phyloP scores from a whole-genome alignment of 306 rosid species.

The Acacia acuminata region DNA sequence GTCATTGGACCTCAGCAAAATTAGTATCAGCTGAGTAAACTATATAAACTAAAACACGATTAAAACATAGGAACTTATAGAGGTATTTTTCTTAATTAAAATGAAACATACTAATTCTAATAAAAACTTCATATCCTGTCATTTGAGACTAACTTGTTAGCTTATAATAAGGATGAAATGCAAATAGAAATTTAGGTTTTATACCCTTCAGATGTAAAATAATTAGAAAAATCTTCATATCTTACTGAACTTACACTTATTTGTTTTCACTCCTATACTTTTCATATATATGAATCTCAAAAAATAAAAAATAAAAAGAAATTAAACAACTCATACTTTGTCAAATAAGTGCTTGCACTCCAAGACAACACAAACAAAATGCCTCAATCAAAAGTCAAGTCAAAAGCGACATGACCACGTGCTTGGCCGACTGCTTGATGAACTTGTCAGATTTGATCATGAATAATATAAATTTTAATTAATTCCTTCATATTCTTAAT shows the following conservation, averaged over 20 bases:
- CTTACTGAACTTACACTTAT: background rate
- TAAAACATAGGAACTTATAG: too few species aligned
- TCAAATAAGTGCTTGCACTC: background rate
- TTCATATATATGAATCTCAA: background rate
- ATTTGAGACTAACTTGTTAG: too few species aligned
- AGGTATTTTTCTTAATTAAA: too few species aligned
- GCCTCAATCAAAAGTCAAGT: slow-evolving; percentile 28
- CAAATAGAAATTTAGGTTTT: too few species aligned
- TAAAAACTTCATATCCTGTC: too few species aligned
- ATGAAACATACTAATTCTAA: too few species aligned
- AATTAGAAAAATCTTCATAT: background rate
- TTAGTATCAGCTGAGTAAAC: too few species aligned
- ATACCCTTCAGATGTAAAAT: too few species aligned
- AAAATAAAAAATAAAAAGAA: background rate
- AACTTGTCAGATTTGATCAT: slow-evolving; percentile 19
- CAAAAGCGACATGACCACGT: slow-evolving; percentile 34
- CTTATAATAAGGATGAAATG: too few species aligned
- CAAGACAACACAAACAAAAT: slow-evolving; percentile 10
- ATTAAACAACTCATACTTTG: background rate
- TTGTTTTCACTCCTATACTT: background rate
- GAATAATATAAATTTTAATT: background rate
- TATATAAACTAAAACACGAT: too few species aligned
- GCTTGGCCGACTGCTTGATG: slow-evolving; percentile 40
- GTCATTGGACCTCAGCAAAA: background rate
- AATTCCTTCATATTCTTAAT: too few species aligned